Evolutionary conservation across 768 basidiomycete species (phyloP).

Genomic region (Panellus pusillus): DNA sequence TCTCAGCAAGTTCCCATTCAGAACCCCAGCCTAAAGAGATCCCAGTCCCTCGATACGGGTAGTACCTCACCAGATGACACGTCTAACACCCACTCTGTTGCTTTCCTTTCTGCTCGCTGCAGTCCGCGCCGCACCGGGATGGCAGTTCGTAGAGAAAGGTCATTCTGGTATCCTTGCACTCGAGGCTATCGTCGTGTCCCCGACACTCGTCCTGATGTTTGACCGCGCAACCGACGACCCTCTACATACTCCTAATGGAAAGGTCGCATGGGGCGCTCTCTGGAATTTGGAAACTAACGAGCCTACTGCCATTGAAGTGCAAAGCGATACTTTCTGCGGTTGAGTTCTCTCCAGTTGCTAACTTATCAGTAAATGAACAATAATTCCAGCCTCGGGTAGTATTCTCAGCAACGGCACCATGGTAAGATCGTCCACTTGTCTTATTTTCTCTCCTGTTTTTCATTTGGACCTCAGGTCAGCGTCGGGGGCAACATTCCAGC

Average conservation of each 20-base stretch:
- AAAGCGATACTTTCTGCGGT: constrained; percentile 62
- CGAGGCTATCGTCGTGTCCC: constrained; percentile 26
- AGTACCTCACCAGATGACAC: constrained; percentile 10
- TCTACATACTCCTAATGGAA: constrained; percentile 38
- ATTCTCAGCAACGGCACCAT: constrained; percentile 60
- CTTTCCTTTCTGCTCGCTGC: constrained; percentile 13
- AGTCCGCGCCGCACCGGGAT: background rate
- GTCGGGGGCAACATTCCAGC: constrained; percentile 54
- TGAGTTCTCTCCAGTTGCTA: too few relatives aligned
- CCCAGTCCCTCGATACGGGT: too few relatives aligned
- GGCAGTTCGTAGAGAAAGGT: constrained; percentile 13
- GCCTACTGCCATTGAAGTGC: constrained; percentile 52
- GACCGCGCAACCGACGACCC: constrained; percentile 60
- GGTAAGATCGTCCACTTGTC: constrained; percentile 31
- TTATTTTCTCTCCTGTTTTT: background rate
- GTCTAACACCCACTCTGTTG: constrained; percentile 9
- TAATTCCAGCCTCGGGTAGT: constrained; percentile 22
- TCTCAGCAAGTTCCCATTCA: too few relatives aligned
- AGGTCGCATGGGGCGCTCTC: constrained; percentile 51
- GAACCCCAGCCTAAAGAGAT: too few relatives aligned
- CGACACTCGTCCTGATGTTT: constrained; percentile 35
- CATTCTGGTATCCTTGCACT: constrained; percentile 16
- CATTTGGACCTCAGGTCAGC: constrained; percentile 16
- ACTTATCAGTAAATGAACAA: too few relatives aligned
- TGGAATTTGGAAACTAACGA: constrained; percentile 49